Evolutionary conservation across 2,329 filamentous ascomycete species (phyloP).

Genomic region (Apiospora saccharicola): DNA sequence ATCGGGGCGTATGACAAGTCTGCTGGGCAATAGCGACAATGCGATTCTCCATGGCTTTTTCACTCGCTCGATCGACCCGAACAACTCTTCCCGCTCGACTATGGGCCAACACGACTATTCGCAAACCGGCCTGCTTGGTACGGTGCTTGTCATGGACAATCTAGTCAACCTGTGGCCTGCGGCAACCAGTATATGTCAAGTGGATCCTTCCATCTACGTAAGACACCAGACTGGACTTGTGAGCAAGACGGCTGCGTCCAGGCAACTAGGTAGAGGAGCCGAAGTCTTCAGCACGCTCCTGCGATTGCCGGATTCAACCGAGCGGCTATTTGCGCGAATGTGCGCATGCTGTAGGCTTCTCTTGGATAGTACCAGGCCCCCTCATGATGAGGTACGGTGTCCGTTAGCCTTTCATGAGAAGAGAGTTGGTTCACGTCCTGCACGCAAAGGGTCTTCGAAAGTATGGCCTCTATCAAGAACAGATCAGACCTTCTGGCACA

Average conservation of each 20-base stretch:
- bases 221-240: not conserved
- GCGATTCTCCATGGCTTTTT: not conserved
- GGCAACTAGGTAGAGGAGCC: not conserved
- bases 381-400: not conserved
- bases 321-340: not conserved
- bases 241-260: not conserved
- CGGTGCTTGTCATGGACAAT: not conserved
- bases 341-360: not conserved
- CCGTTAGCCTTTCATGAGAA: not conserved
- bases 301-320: not conserved
- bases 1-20: not conserved
- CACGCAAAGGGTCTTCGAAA: not conserved
- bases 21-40: not conserved
- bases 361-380: not conserved
- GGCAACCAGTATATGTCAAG: not conserved
- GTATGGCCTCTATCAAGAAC: not conserved
- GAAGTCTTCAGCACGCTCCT: not conserved
- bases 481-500: not conserved
- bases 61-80: slow-evolving; percentile 11
- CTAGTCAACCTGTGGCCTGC: not conserved
- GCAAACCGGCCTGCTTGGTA: not conserved
- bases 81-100: not conserved
- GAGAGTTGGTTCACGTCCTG: not conserved
- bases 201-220: not conserved
- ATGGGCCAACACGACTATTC: not conserved